These are phyloP conservation scores for Botryotinia narcissicola DNA, from an alignment of 2,329 filamentous ascomycete species.

Conservation along the genomic window DNA sequence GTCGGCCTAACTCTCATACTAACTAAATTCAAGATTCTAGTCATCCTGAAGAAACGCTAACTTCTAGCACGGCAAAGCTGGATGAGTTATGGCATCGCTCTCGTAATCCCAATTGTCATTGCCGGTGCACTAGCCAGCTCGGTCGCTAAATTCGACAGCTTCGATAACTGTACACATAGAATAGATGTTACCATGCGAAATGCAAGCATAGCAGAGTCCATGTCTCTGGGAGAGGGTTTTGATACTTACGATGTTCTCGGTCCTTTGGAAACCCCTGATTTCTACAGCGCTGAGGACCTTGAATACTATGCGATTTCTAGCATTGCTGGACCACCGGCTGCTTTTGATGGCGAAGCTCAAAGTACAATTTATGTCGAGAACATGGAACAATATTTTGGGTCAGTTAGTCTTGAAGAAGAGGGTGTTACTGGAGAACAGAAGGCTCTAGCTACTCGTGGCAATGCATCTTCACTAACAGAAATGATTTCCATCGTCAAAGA, in stretches of 20 bases:
- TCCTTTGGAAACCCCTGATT: conserved; percentile 14
- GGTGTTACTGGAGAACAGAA: background rate
- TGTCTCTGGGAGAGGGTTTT: background rate
- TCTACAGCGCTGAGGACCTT: background rate
- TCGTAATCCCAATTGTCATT: conserved; percentile 20
- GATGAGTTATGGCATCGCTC: background rate
- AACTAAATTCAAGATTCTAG: background rate
- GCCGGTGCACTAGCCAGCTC: conserved; percentile 55
- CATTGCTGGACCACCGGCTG: conserved; percentile 29
- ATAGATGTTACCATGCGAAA: background rate
- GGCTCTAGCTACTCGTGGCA: conserved; percentile 21
- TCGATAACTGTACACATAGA: background rate
- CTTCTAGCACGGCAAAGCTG: background rate
- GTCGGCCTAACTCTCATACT: background rate
- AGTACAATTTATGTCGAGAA: conserved; percentile 24
- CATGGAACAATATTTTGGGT: background rate
- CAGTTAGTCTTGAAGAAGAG: background rate
- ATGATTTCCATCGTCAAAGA: conserved; percentile 28
- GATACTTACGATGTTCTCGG: conserved; percentile 13
- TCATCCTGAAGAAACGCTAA: background rate
- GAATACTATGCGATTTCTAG: background rate
- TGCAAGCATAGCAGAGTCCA: background rate
- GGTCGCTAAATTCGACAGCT: background rate
- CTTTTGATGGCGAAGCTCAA: conserved; percentile 27
- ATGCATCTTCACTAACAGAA: conserved; percentile 24